phyloP scores from a whole-genome alignment of 305 asterid genomes.

The Stenogyne calaminthoides region DNA sequence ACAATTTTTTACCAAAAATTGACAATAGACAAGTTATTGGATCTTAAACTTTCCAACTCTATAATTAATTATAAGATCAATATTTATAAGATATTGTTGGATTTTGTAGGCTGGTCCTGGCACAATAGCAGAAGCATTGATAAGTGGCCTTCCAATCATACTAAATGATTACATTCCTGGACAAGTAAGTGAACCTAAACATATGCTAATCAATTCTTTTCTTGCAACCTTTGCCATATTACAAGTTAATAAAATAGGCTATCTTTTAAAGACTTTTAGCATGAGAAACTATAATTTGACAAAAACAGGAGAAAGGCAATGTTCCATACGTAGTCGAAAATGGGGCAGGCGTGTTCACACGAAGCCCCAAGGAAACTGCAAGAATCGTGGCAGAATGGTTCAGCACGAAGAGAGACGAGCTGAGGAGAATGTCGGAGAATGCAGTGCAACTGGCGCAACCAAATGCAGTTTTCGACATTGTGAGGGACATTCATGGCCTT shows the following conservation, averaged over 20 bases:
- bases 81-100: background rate
- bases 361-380: conserved; percentile 83
- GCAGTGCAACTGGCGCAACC: conserved; percentile 86
- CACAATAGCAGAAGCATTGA: conserved; percentile 90
- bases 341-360: conserved; percentile 86
- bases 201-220: background rate
- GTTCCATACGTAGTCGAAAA: conserved; percentile 87
- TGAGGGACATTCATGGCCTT: conserved; percentile 87
- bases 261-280: no score
- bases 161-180: conserved; percentile 96
- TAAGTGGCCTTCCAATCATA: conserved; percentile 90
- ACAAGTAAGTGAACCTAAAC: conserved; percentile 54
- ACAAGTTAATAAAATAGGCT: no score
- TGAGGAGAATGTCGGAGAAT: conserved; percentile 70
- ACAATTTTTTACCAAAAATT: no score
- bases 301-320: conserved; percentile 85
- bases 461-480: conserved; percentile 88
- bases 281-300: background rate
- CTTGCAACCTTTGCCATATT: background rate
- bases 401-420: conserved; percentile 66
- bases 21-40: no score
- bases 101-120: conserved; percentile 88
- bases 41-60: no score
- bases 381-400: conserved; percentile 76
- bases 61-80: background rate